phyloP scores from a whole-genome alignment of 2,329 filamentous ascomycete species.

The Aspergillus vadensis region DNA sequence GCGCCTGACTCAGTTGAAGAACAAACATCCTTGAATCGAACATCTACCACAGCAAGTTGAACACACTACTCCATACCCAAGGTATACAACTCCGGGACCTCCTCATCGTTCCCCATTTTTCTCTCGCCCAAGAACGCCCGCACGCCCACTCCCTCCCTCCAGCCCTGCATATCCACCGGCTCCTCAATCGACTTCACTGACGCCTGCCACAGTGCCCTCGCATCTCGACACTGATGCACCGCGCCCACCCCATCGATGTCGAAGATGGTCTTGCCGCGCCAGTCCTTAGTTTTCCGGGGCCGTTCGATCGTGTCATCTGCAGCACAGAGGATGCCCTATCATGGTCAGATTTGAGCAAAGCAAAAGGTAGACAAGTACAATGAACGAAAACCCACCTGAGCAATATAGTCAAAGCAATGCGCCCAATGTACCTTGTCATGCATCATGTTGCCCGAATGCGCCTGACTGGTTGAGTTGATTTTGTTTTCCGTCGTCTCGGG shows the following conservation, averaged over 20 bases:
- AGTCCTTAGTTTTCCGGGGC: background rate
- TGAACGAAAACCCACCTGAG: slow-evolving; percentile 15
- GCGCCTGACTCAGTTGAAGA: background rate
- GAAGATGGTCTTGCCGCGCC: slow-evolving; percentile 4
- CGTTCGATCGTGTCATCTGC: slow-evolving; percentile 21
- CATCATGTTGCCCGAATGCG: background rate
- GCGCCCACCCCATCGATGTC: slow-evolving; percentile 14
- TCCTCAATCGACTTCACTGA: background rate
- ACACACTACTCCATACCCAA: background rate
- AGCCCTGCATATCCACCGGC: slow-evolving; percentile 10
- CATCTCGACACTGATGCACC: slow-evolving; percentile 17
- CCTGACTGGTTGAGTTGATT: slow-evolving; percentile 7
- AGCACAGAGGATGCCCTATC: slow-evolving; percentile 15
- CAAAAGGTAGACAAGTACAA: background rate
- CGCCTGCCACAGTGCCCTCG: slow-evolving; percentile 16
- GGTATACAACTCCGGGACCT: background rate
- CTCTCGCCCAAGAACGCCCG: slow-evolving; percentile 12
- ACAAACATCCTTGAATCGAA: background rate
- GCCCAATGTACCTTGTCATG: slow-evolving; percentile 16
- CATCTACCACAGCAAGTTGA: too few species aligned
- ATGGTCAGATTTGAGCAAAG: background rate
- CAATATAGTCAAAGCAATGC: slow-evolving; percentile 24
- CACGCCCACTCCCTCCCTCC: slow-evolving; percentile 9
- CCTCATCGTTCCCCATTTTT: background rate
- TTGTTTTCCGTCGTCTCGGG: slow-evolving; percentile 9